These are phyloP conservation scores for Colletotrichum lentis DNA, from an alignment of 2,329 filamentous ascomycete species.

Conservation along the genomic window DNA sequence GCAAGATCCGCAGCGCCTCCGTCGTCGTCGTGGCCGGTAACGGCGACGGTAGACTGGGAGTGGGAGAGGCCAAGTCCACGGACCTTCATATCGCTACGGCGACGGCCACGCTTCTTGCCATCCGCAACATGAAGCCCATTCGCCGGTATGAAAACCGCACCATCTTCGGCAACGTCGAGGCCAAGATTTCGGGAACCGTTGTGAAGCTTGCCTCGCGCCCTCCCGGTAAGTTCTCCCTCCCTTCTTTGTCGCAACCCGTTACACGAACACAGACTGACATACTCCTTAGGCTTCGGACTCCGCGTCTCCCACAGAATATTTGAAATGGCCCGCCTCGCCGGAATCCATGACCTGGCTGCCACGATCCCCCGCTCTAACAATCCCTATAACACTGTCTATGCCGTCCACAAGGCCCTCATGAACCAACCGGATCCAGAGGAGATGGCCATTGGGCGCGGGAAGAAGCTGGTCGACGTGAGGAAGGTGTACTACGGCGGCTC, in stretches of 20 bases:
- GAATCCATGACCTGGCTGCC: constrained; percentile 86
- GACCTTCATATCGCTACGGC: constrained; percentile 72
- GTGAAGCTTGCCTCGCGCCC: constrained; percentile 83
- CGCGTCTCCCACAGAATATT: constrained; percentile 91
- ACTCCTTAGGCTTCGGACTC: constrained; percentile 81
- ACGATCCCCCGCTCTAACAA: constrained; percentile 86
- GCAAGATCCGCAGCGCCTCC: constrained; percentile 84
- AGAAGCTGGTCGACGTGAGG: constrained; percentile 94
- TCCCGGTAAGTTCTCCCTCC: constrained; percentile 71
- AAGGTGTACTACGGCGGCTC: constrained; percentile 96
- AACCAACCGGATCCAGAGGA: constrained; percentile 88
- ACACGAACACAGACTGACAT: background rate
- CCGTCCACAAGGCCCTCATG: constrained; percentile 81
- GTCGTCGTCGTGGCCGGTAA: constrained; percentile 86
- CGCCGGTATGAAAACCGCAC: constrained; percentile 90
- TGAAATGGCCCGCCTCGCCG: constrained; percentile 88
- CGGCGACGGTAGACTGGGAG: constrained; percentile 81
- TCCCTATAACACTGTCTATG: constrained; percentile 98
- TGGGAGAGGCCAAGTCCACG: constrained; percentile 88
- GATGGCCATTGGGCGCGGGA: constrained; percentile 86
- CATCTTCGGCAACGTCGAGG: constrained; percentile 83
- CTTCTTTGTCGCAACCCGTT: background rate
- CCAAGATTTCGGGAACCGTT: constrained; percentile 87
- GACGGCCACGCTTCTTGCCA: constrained; percentile 82
- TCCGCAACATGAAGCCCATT: constrained; percentile 93